These are phyloP conservation scores for Fragilaria crotonensis DNA, from an alignment of 108 stramenopile species.

Conservation along the genomic window DNA sequence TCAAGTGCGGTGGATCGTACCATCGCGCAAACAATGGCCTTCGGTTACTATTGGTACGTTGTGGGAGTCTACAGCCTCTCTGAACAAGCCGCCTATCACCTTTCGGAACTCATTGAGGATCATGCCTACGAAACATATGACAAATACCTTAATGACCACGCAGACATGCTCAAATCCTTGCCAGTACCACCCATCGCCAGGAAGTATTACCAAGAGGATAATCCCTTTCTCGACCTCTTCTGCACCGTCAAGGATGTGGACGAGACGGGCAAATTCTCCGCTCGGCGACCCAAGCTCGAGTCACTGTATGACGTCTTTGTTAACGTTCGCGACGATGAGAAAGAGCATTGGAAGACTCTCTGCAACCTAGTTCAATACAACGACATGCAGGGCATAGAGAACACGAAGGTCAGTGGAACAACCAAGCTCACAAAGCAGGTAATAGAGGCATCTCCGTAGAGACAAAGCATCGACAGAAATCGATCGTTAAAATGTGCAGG, in stretches of 20 bases:
- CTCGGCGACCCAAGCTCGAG: constrained; percentile 17
- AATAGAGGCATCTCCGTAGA: not conserved
- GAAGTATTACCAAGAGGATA: constrained; percentile 29
- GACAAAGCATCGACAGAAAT: no score
- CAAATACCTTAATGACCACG: constrained; percentile 61
- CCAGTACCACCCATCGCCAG: constrained; percentile 15
- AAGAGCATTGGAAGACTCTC: constrained; percentile 59
- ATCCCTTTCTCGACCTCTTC: constrained; percentile 32
- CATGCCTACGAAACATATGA: constrained; percentile 81
- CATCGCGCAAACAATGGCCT: constrained; percentile 75
- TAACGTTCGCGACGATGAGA: constrained; percentile 42
- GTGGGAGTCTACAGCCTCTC: constrained; percentile 35
- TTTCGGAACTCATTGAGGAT: constrained; percentile 68
- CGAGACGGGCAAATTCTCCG: constrained; percentile 2
- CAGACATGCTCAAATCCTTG: constrained; percentile 30
- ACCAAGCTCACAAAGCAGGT: not conserved
- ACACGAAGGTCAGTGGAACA: constrained; percentile 14
- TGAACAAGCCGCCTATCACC: constrained; percentile 58
- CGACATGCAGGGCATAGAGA: constrained; percentile 43
- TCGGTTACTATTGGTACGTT: constrained; percentile 69
- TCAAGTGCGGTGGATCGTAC: constrained; percentile 60
- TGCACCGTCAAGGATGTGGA: constrained; percentile 17
- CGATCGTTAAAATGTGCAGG: no score
- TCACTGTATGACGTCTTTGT: constrained; percentile 40
- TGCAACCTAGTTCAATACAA: constrained; percentile 51